Conservation (phyloP, 1,139 yeast genomes). For the Magnusiomyces ingens region DNA sequence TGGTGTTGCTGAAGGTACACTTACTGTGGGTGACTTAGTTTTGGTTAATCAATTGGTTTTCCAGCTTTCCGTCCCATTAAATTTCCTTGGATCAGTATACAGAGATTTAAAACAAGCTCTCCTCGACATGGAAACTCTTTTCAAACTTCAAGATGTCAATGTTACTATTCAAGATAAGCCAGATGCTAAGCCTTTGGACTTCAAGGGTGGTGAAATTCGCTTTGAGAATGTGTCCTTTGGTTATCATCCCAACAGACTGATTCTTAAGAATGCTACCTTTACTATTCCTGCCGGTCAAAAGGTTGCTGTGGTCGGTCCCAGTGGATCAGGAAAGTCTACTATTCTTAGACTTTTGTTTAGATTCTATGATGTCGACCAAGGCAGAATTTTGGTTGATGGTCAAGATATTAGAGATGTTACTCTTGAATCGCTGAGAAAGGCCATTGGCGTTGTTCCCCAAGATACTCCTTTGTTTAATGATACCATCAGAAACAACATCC, state of each 20-base stretch:
- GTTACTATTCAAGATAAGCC: slow-evolving; percentile 57
- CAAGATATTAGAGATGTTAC: slow-evolving; percentile 77
- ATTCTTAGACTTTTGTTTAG: slow-evolving; percentile 76
- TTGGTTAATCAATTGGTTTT: slow-evolving; percentile 91
- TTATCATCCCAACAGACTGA: slow-evolving; percentile 82
- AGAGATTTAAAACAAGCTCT: slow-evolving; percentile 89
- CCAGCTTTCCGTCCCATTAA: slow-evolving; percentile 89
- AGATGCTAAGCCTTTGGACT: slow-evolving; percentile 52
- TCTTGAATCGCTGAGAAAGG: slow-evolving; percentile 62
- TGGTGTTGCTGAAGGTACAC: slow-evolving; percentile 74
- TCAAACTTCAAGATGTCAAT: slow-evolving; percentile 71
- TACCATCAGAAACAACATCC: slow-evolving; percentile 75
- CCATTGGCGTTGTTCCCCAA: slow-evolving; percentile 93
- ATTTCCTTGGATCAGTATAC: slow-evolving; percentile 90
- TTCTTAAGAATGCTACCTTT: slow-evolving; percentile 72
- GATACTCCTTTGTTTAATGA: slow-evolving; percentile 96
- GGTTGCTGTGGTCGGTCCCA: slow-evolving; percentile 91
- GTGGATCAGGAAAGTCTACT: slow-evolving; percentile 94
- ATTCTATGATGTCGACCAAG: slow-evolving; percentile 76
- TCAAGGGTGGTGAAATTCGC: slow-evolving; percentile 60
- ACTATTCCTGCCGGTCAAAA: slow-evolving; percentile 86
- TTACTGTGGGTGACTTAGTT: slow-evolving; percentile 95
- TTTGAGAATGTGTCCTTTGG: slow-evolving; percentile 94
- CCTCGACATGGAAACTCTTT: slow-evolving; percentile 86
- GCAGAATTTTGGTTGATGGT: slow-evolving; percentile 79